Conservation (phyloP, 2,329 filamentous ascomycete genomes). For the Aureobasidium leucospermi region DNA sequence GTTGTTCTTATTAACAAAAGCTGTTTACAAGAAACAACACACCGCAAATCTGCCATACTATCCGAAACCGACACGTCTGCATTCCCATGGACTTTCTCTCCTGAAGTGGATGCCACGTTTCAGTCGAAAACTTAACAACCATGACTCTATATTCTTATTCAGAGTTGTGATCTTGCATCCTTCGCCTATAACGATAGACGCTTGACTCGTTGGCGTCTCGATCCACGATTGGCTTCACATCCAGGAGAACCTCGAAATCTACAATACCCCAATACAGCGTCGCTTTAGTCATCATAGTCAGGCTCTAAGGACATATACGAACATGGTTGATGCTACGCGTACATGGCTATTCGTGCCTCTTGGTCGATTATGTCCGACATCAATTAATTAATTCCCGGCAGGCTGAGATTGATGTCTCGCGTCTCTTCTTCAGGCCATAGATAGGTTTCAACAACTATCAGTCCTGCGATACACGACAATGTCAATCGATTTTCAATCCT, state of each 20-base stretch:
- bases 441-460: too few species aligned
- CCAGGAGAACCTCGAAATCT: neutral
- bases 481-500: too few species aligned
- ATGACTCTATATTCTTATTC: neutral
- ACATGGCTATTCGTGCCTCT: too few species aligned
- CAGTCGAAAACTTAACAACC: neutral
- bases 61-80: neutral
- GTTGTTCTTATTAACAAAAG: neutral
- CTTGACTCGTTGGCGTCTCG: neutral
- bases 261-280: too few species aligned
- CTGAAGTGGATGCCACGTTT: neutral
- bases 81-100: neutral
- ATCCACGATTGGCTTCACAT: neutral
- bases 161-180: neutral
- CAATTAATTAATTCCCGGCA: too few species aligned
- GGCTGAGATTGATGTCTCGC: too few species aligned
- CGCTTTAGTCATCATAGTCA: too few species aligned
- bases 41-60: neutral
- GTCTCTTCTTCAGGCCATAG: too few species aligned
- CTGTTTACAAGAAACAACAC: constrained; percentile 1
- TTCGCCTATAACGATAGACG: neutral
- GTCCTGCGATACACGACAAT: too few species aligned
- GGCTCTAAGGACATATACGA: too few species aligned
- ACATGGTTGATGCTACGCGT: too few species aligned
- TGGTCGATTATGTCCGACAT: too few species aligned